These are phyloP conservation scores for Pseudogymnoascus sp. DNA, from an alignment of 2,329 filamentous ascomycete genomes.

Conservation along the genomic window DNA sequence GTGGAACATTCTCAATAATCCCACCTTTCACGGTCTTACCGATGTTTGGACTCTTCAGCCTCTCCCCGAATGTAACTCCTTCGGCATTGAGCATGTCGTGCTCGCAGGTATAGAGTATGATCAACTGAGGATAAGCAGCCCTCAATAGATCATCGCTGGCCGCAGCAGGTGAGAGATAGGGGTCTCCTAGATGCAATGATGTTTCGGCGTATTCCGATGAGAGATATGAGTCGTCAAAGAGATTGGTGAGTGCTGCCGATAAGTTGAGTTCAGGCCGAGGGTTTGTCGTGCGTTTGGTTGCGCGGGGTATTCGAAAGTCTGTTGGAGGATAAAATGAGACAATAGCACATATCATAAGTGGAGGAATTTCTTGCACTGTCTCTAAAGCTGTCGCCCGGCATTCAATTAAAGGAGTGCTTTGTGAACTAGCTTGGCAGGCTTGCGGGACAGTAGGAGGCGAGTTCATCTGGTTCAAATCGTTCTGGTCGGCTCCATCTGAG, in stretches of 20 bases:
- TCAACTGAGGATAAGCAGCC: slow-evolving; percentile 42
- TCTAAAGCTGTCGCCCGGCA: slow-evolving; percentile 26
- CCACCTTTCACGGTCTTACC: slow-evolving; percentile 52
- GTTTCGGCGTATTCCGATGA: slow-evolving; percentile 42
- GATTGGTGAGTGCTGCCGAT: slow-evolving; percentile 49
- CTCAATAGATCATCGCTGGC: slow-evolving; percentile 46
- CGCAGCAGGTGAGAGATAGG: slow-evolving; percentile 51
- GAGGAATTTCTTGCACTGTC: slow-evolving; percentile 29
- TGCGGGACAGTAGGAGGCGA: background rate
- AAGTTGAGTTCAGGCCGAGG: slow-evolving; percentile 51
- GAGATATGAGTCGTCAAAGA: slow-evolving; percentile 59
- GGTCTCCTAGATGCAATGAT: slow-evolving; percentile 39
- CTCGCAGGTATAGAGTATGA: slow-evolving; percentile 57
- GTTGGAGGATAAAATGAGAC: slow-evolving; percentile 57
- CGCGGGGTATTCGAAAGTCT: slow-evolving; percentile 53
- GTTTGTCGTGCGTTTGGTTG: slow-evolving; percentile 49
- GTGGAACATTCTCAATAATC: slow-evolving; percentile 51
- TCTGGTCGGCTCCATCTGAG: background rate
- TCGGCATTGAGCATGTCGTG: slow-evolving; percentile 59
- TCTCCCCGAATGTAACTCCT: slow-evolving; percentile 53
- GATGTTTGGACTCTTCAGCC: slow-evolving; percentile 42
- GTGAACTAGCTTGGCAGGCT: background rate
- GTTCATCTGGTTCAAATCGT: background rate
- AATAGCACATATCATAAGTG: slow-evolving; percentile 45
- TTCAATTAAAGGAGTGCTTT: slow-evolving; percentile 21